These are phyloP conservation scores for Jaminaea rosea DNA, from an alignment of 1,284 basidiomycete species.

Conservation along the genomic window DNA sequence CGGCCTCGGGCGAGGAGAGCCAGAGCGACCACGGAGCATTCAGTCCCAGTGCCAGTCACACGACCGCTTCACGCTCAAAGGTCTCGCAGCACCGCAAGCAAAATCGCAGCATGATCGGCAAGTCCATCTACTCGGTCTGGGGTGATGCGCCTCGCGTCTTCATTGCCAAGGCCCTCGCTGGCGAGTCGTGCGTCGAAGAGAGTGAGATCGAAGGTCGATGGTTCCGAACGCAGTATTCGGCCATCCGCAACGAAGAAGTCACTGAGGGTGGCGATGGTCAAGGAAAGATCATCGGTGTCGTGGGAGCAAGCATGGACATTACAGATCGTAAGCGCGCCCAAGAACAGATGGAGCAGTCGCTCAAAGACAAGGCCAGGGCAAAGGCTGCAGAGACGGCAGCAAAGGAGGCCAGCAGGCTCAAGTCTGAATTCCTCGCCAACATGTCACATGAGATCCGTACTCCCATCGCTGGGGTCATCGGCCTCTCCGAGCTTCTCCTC, in stretches of 20 bases:
- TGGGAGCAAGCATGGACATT: constrained; percentile 47
- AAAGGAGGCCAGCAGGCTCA: constrained; percentile 53
- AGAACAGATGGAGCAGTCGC: constrained; percentile 35
- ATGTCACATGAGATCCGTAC: constrained; percentile 51
- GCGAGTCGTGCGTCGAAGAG: constrained; percentile 34
- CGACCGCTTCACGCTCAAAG: neutral
- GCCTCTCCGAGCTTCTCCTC: constrained; percentile 44
- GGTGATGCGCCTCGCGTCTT: constrained; percentile 24
- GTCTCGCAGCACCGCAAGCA: constrained; percentile 8
- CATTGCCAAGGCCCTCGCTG: constrained; percentile 26
- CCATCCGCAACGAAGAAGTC: constrained; percentile 39
- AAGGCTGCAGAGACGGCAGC: constrained; percentile 47
- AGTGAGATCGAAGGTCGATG: constrained; percentile 40
- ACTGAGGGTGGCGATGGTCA: constrained; percentile 24
- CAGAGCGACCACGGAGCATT: constrained; percentile 2
- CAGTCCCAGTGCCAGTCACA: constrained; percentile 2
- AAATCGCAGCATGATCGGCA: constrained; percentile 24
- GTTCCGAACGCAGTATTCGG: constrained; percentile 40
- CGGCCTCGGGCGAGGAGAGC: neutral
- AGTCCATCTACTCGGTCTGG: constrained; percentile 35
- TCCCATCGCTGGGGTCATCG: constrained; percentile 48
- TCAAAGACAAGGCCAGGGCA: constrained; percentile 41
- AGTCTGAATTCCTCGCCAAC: constrained; percentile 48
- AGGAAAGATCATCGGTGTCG: constrained; percentile 40
- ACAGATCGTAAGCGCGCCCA: constrained; percentile 45